phyloP scores from a whole-genome alignment of 2,329 filamentous ascomycete genomes.

The Akanthomyces uredinophilus region DNA sequence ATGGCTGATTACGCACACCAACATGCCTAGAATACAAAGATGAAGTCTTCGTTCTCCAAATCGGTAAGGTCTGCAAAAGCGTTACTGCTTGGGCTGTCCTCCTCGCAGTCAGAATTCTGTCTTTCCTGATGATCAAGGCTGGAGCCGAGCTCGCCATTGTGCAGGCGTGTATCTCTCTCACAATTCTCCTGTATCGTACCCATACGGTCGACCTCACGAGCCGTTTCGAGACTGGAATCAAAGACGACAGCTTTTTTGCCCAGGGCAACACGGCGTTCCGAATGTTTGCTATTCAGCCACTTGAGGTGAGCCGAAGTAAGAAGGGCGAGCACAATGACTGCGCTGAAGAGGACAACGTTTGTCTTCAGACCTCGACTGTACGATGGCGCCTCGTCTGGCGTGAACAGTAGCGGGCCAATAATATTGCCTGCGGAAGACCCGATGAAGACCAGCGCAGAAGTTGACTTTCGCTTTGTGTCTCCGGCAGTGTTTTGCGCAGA shows the following conservation, averaged over 20 bases:
- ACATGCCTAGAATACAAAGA: conserved; percentile 44
- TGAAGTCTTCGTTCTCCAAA: conserved; percentile 58
- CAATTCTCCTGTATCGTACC: conserved; percentile 23
- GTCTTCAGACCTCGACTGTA: conserved; percentile 49
- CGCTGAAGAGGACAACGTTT: conserved; percentile 57
- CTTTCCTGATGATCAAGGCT: neutral
- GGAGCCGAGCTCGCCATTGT: conserved; percentile 7
- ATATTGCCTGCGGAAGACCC: conserved; percentile 63
- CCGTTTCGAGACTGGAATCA: conserved; percentile 54
- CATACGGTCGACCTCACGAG: conserved; percentile 36
- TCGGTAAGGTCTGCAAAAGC: conserved; percentile 50
- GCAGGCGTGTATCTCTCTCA: neutral
- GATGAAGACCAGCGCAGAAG: conserved; percentile 59
- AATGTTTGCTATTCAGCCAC: conserved; percentile 51
- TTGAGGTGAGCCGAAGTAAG: conserved; percentile 41
- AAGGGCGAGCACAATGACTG: conserved; percentile 48
- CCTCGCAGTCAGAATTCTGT: conserved; percentile 9
- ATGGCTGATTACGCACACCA: neutral
- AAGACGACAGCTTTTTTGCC: conserved; percentile 56
- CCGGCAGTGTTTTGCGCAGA: conserved; percentile 60
- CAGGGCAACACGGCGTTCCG: conserved; percentile 46
- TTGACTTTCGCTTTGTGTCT: conserved; percentile 65
- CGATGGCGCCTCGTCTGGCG: conserved; percentile 39
- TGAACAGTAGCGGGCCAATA: conserved; percentile 60
- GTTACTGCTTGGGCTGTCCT: conserved; percentile 20